Evolutionary conservation across 169 alveolate genomes (phyloP).

Genomic region (Eimeria zaria): DNA sequence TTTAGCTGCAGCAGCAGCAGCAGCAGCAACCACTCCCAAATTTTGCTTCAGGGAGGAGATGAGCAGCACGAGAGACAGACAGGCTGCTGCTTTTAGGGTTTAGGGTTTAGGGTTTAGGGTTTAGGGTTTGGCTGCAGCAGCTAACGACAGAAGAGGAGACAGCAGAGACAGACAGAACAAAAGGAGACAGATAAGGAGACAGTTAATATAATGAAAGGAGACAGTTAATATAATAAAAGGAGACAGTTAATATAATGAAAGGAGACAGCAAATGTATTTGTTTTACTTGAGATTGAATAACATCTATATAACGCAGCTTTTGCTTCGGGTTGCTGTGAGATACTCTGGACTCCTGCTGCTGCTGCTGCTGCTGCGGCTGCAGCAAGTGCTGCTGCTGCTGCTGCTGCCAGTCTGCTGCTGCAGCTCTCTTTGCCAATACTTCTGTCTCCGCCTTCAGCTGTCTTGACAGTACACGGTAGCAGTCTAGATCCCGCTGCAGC

Average conservation of each 20-base stretch:
- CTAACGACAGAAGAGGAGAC: too few relatives aligned
- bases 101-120: too few relatives aligned
- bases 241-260: neutral
- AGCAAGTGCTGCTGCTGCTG: too few relatives aligned
- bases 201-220: neutral
- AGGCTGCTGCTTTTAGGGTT: neutral
- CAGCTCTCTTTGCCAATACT: conserved; percentile 6
- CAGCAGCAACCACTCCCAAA: neutral
- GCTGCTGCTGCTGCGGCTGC: conserved; percentile 50
- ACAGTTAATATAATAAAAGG: neutral
- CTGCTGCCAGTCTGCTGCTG: conserved; percentile 36
- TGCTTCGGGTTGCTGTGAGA: conserved; percentile 25
- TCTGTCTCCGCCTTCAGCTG: conserved; percentile 52
- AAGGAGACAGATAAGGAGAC: too few relatives aligned
- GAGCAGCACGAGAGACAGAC: too few relatives aligned
- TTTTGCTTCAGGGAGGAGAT: too few relatives aligned
- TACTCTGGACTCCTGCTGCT: neutral
- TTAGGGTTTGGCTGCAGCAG: neutral
- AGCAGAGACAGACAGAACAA: neutral
- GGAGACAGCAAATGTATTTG: too few relatives aligned
- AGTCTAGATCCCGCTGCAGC: conserved; percentile 45
- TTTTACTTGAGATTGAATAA: neutral
- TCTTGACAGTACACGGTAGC: conserved; percentile 53
- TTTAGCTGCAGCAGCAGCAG: neutral
- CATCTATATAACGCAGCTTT: conserved; percentile 23